phyloP scores from a whole-genome alignment of 2,329 filamentous ascomycete species.

The Neurospora crassa region DNA sequence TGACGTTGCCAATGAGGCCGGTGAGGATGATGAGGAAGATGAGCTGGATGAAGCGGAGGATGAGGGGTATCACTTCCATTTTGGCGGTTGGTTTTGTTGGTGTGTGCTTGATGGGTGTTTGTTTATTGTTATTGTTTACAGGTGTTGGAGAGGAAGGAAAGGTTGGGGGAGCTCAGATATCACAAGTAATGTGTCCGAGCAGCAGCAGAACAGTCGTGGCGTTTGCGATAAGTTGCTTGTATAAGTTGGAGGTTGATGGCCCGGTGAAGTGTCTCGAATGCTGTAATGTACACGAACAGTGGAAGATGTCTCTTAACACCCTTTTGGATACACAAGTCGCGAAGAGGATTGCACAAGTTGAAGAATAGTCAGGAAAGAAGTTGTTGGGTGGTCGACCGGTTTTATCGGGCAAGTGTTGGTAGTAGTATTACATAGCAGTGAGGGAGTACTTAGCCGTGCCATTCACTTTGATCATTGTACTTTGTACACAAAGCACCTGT shows the following conservation, averaged over 20 bases:
- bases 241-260: not conserved
- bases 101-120: not conserved
- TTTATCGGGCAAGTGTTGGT: not conserved
- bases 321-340: not conserved
- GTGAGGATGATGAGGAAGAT: conserved; percentile 44
- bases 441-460: not conserved
- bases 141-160: conserved; percentile 1
- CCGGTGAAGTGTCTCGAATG: not conserved
- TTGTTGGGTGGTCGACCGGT: not conserved
- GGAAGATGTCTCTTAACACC: not conserved
- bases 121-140: not conserved
- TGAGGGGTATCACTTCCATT: conserved; percentile 33
- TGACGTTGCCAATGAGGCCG: conserved; percentile 49
- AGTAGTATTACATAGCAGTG: not conserved
- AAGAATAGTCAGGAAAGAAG: not conserved
- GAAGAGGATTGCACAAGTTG: not conserved
- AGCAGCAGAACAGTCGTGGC: not conserved
- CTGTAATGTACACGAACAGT: not conserved
- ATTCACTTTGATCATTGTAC: not conserved
- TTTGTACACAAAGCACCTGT: not conserved
- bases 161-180: not conserved
- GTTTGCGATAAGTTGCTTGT: not conserved
- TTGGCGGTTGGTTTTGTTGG: conserved; percentile 4
- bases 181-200: not conserved
- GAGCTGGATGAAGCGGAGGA: conserved; percentile 40